These are phyloP conservation scores for Cyberlindnera lachancei DNA, from an alignment of 805 yeast genomes.

Conservation along the genomic window DNA sequence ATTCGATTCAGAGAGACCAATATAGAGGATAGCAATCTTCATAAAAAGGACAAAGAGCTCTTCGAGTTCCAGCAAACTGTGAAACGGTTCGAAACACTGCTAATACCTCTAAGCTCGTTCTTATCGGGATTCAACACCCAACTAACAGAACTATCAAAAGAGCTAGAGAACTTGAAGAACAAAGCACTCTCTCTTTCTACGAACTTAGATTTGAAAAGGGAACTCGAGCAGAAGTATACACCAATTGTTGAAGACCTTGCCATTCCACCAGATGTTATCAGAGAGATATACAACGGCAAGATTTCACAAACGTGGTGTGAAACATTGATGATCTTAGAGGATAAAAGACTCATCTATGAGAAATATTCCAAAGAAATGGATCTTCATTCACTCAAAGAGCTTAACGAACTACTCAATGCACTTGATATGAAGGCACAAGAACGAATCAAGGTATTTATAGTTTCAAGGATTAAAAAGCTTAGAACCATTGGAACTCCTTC, in stretches of 20 bases:
- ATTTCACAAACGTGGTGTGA: conserved; percentile 58
- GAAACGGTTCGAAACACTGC: conserved; percentile 17
- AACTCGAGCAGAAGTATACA: conserved; percentile 45
- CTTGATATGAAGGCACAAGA: conserved; percentile 62
- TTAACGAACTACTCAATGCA: conserved; percentile 34
- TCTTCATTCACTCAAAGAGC: conserved; percentile 15
- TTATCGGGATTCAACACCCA: conserved; percentile 51
- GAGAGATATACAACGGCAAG: conserved; percentile 49
- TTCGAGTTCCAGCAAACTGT: conserved; percentile 12
- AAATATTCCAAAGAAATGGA: conserved; percentile 26
- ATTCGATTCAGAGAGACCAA: too few species aligned
- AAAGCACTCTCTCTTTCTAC: conserved; percentile 42
- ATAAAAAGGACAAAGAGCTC: conserved; percentile 8
- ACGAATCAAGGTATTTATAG: conserved; percentile 63
- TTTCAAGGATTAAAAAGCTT: conserved; percentile 56
- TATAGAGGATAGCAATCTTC: too few species aligned
- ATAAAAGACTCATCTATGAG: conserved; percentile 48
- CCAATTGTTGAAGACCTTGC: conserved; percentile 72
- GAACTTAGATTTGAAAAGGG: conserved; percentile 40
- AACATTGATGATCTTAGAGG: conserved; percentile 48
- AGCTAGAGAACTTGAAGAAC: conserved; percentile 52
- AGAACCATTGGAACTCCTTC: conserved; percentile 61
- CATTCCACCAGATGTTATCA: conserved; percentile 66
- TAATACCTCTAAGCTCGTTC: conserved; percentile 45
- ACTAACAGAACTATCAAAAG: conserved; percentile 46